Percentiles rank a stretch among this genome's conserved stretches.
Conservation (phyloP, 257 asterid genomes). For the Verbascum thapsus region DNA sequence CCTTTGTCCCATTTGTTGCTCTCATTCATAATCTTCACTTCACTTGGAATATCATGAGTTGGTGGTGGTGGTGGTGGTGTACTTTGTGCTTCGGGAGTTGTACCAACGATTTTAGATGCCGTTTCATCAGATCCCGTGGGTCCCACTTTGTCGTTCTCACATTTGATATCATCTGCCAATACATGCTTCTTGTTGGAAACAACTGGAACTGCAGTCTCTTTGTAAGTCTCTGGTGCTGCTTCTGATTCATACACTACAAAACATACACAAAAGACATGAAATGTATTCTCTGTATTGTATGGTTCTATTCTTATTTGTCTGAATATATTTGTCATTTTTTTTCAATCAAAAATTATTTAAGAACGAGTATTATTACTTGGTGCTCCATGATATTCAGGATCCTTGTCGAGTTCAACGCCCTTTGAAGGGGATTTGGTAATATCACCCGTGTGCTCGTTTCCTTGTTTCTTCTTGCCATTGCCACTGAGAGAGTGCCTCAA, state of each 20-base stretch:
- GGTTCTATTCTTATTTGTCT: too few species aligned
- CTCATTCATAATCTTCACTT: slow-evolving; percentile 24
- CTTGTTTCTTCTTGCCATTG: slow-evolving; percentile 48
- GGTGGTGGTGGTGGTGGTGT: background rate
- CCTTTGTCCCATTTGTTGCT: slow-evolving; percentile 78
- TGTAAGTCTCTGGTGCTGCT: slow-evolving; percentile 66
- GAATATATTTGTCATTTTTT: too few species aligned
- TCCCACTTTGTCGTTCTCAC: slow-evolving; percentile 39
- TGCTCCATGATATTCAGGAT: slow-evolving; percentile 95
- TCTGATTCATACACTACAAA: slow-evolving; percentile 89
- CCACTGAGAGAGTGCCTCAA: slow-evolving; percentile 59
- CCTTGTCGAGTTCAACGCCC: slow-evolving; percentile 53
- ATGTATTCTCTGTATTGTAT: too few species aligned
- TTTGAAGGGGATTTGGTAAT: slow-evolving; percentile 37
- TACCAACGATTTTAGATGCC: slow-evolving; percentile 50
- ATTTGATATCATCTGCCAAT: slow-evolving; percentile 38
- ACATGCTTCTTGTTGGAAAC: slow-evolving; percentile 58
- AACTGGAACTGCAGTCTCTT: slow-evolving; percentile 73
- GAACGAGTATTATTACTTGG: slow-evolving; percentile 60
- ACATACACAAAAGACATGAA: too few species aligned
- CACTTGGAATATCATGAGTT: too few species aligned
- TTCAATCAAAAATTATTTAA: too few species aligned
- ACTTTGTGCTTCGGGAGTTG: slow-evolving; percentile 34
- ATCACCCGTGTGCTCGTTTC: slow-evolving; percentile 33
- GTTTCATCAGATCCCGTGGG: slow-evolving; percentile 50